A percentile compares a stretch with the other conserved stretches of the same genome.
Evolutionary conservation across 768 basidiomycete genomes (phyloP).

Genomic region (Cystobasidiopsis lactophilus): DNA sequence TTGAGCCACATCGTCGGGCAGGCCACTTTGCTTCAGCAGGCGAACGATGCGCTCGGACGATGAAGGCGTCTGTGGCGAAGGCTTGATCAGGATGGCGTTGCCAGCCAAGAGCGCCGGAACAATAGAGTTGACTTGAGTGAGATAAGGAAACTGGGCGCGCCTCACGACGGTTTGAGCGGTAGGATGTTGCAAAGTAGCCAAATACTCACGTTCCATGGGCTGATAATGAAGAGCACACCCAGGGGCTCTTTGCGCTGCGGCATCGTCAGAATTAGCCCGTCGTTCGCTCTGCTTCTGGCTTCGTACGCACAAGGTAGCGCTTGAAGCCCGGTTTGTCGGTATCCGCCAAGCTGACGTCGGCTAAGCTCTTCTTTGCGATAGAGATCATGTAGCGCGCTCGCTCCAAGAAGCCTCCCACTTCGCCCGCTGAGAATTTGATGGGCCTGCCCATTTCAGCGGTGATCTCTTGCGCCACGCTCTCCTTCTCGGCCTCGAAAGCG

Average conservation of each 20-base stretch:
- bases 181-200: neutral
- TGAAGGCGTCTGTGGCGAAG: slow-evolving; percentile 85
- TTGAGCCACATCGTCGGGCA: slow-evolving; percentile 51
- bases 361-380: slow-evolving; percentile 52
- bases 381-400: slow-evolving; percentile 65
- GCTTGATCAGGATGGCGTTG: slow-evolving; percentile 77
- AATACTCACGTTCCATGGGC: slow-evolving; percentile 65
- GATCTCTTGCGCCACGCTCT: slow-evolving; percentile 51
- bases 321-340: slow-evolving; percentile 65
- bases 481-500: slow-evolving; percentile 34
- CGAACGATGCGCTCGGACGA: slow-evolving; percentile 56
- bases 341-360: slow-evolving; percentile 48
- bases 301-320: too few relatives aligned
- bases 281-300: too few relatives aligned
- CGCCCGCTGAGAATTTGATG: slow-evolving; percentile 50
- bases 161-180: neutral
- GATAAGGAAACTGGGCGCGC: slow-evolving; percentile 42
- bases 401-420: slow-evolving; percentile 57
- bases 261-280: too few relatives aligned
- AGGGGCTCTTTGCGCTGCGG: slow-evolving; percentile 55
- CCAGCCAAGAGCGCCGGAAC: slow-evolving; percentile 74
- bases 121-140: slow-evolving; percentile 73
- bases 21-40: slow-evolving; percentile 50
- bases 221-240: slow-evolving; percentile 68
- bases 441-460: slow-evolving; percentile 88